These are phyloP conservation scores for Corymbia calophylla DNA, from an alignment of 441 rosid species.

Conservation along the genomic window DNA sequence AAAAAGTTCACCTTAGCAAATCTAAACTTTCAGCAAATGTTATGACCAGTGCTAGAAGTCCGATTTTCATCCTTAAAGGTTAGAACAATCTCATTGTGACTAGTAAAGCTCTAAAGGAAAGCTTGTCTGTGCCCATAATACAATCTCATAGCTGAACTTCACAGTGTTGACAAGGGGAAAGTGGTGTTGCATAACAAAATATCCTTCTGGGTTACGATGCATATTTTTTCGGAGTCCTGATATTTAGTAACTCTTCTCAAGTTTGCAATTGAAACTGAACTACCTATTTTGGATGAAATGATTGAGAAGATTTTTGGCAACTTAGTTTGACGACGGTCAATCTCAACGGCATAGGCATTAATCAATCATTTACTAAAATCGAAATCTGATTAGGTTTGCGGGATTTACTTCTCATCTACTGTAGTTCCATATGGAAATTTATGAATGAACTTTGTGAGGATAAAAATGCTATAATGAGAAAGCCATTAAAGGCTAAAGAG, in stretches of 20 bases:
- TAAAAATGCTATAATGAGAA: neutral
- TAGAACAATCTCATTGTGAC: neutral
- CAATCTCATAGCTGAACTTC: neutral
- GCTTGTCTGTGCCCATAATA: neutral
- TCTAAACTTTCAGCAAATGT: neutral
- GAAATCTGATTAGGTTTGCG: neutral
- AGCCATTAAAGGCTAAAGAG: neutral
- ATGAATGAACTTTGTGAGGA: neutral
- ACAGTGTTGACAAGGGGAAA: neutral
- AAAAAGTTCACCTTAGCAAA: neutral
- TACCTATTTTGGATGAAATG: neutral
- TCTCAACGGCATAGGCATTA: neutral
- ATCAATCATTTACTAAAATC: neutral
- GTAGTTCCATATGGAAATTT: neutral
- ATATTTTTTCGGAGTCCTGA: neutral
- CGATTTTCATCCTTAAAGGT: neutral
- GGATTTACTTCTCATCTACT: neutral
- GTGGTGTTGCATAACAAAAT: neutral
- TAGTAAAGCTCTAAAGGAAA: neutral
- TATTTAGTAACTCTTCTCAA: neutral
- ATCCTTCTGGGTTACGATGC: neutral
- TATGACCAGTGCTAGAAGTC: neutral
- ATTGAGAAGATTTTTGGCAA: neutral
- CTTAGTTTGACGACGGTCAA: neutral
- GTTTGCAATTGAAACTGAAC: neutral